Percentiles rank a stretch among this genome's conserved stretches.
Evolutionary conservation across 768 basidiomycete species (phyloP).

Genomic region (Pluteus cervinus): DNA sequence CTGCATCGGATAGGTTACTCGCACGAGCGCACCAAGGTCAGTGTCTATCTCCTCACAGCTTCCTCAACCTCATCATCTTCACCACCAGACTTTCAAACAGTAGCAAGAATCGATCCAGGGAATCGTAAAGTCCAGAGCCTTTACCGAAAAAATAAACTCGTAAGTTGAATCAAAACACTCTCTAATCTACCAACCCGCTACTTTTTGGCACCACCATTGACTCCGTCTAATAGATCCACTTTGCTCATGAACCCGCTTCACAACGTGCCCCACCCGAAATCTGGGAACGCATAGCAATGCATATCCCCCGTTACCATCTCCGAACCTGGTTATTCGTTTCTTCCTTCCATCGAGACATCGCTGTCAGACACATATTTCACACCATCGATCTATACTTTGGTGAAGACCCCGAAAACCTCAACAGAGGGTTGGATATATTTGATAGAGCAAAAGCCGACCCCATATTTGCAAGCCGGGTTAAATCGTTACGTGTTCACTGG

Average conservation of each 20-base stretch:
- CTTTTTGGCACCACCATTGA: neutral
- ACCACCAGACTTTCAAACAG: conserved; percentile 51
- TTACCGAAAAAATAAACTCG: conserved; percentile 42
- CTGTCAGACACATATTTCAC: conserved; percentile 58
- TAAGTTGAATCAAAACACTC: conserved; percentile 19
- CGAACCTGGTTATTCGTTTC: conserved; percentile 67
- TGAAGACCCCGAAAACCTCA: conserved; percentile 54
- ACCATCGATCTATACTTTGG: conserved; percentile 65
- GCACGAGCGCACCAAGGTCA: conserved; percentile 55
- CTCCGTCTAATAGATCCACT: conserved; percentile 36
- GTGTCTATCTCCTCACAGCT: conserved; percentile 9
- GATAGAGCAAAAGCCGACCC: conserved; percentile 60
- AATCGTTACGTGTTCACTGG: conserved; percentile 60
- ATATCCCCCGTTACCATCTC: conserved; percentile 59
- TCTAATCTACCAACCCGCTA: conserved; percentile 4
- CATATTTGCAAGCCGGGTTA: conserved; percentile 53
- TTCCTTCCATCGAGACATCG: conserved; percentile 58
- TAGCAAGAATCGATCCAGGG: conserved; percentile 52
- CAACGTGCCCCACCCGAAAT: conserved; percentile 60
- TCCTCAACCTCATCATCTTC: neutral
- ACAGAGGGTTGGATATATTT: conserved; percentile 60
- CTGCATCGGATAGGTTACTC: conserved; percentile 47
- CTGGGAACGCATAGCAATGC: conserved; percentile 60
- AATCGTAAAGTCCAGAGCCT: conserved; percentile 48
- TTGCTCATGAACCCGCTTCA: conserved; percentile 48